Evolutionary conservation across 2,329 filamentous ascomycete species (phyloP).

Genomic region (Diplodia corticola): DNA sequence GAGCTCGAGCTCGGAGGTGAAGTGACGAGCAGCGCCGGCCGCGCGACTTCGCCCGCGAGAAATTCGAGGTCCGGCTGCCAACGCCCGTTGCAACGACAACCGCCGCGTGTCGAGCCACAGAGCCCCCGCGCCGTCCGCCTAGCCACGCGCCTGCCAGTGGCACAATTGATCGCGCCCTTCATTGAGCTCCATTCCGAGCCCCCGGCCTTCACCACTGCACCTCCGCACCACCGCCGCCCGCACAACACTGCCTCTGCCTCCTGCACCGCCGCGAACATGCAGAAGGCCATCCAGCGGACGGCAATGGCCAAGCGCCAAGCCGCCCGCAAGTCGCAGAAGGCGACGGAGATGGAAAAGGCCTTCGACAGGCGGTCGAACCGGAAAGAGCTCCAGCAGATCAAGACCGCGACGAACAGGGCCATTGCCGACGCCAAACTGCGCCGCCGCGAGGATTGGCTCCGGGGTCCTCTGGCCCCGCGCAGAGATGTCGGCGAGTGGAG

Average conservation of each 20-base stretch:
- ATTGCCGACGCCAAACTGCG: conserved; percentile 55
- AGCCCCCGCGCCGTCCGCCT: background rate
- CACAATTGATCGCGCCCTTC: background rate
- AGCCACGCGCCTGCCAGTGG: background rate
- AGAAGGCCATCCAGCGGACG: conserved; percentile 69
- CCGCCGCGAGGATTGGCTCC: conserved; percentile 73
- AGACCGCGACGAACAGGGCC: conserved; percentile 33
- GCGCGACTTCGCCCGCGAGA: background rate
- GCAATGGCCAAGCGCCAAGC: conserved; percentile 67
- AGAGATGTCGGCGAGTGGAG: conserved; percentile 64
- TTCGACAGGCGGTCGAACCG: conserved; percentile 32
- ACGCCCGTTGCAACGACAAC: conserved; percentile 7
- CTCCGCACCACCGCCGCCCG: conserved; percentile 14
- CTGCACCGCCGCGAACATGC: conserved; percentile 39
- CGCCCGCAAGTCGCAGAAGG: conserved; percentile 39
- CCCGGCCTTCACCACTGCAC: conserved; percentile 5
- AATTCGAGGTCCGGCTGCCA: conserved; percentile 13
- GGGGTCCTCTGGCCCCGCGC: conserved; percentile 76
- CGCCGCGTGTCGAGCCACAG: background rate
- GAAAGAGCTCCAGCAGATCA: conserved; percentile 10
- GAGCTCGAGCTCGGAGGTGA: conserved; percentile 18
- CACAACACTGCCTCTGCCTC: background rate
- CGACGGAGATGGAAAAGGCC: conserved; percentile 28
- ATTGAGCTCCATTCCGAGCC: background rate
- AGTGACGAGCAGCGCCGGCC: conserved; percentile 2